A percentile compares a stretch with the other conserved stretches of the same genome.
phyloP scores from a whole-genome alignment of 1,284 basidiomycete species.

The Erythrobasidium hasegawianum region DNA sequence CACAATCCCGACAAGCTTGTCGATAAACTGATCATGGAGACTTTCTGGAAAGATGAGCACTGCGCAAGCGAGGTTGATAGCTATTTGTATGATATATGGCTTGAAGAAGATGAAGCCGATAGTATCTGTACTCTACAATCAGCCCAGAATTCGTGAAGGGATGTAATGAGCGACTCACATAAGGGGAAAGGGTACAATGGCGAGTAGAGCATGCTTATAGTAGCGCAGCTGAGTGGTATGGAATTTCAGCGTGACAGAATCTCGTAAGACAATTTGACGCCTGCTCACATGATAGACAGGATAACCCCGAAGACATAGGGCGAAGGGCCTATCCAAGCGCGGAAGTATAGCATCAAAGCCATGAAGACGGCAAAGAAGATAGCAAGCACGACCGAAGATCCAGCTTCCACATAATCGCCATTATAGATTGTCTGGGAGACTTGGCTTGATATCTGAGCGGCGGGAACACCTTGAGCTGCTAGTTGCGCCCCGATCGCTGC shows the following conservation, averaged over 20 bases:
- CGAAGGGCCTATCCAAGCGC: constrained; percentile 5
- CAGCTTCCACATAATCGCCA: not conserved
- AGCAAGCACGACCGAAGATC: not conserved
- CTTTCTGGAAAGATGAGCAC: constrained; percentile 41
- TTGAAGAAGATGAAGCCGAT: constrained; percentile 35
- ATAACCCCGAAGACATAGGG: not conserved
- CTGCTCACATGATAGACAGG: not conserved
- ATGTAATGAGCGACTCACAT: too few relatives aligned
- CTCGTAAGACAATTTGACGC: too few relatives aligned
- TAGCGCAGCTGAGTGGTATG: not conserved
- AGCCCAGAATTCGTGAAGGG: too few relatives aligned
- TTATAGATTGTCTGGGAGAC: not conserved
- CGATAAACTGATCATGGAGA: constrained; percentile 40
- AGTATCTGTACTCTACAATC: not conserved
- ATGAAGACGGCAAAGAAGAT: not conserved
- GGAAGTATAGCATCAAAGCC: not conserved
- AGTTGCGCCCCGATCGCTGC: not conserved
- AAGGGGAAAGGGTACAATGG: too few relatives aligned
- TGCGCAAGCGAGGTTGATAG: constrained; percentile 37
- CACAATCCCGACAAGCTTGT: not conserved
- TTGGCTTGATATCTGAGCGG: not conserved
- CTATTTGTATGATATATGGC: constrained; percentile 38
- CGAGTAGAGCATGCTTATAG: too few relatives aligned
- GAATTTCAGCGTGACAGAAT: too few relatives aligned
- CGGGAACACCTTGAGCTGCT: not conserved